Evolutionary conservation across 106 monocot species (phyloP), one percentile per base, ranked within the genome.

Genomic region (Allium cepa): DNA sequence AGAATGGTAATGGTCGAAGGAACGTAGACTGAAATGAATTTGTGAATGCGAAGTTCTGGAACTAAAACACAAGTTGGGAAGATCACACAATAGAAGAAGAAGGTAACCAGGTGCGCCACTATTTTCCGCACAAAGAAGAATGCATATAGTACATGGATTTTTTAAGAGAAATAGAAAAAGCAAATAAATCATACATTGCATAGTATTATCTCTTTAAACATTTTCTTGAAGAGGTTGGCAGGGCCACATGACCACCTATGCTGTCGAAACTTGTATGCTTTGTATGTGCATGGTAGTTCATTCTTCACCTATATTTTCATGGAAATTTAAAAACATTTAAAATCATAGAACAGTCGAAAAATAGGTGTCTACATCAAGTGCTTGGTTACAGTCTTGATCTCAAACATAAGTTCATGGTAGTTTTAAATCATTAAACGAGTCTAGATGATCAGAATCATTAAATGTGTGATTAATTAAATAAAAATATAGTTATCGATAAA

Each of bases 101-200:
- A 93, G 71, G 92, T 88, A 52, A 93, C 85, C 12, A 77, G 53
- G 52, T 85, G 88, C 1, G 92, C 78, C 4, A 88, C 70, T 4
- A 93, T 80, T 69, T 83, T 82, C 49, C 83, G 70, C 9, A 82
- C 85, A 26, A 93, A 86, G 79, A 93, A 93, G 71, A 93, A 93
- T 50, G 50, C 83, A 76, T 93, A 93, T 11, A 88, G 58, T 17
- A 93, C 71, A 59, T 79, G 74, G 11, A 83, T 56, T 58, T 93
- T 93, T 76, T 83, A 36, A 36, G 36, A 36, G 36, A 36, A n/a
- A n/a, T 36, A 36, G 36, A 5, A 36, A 36, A 36, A 22, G 36
- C 36, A 36, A 36, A 36, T 36, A 36, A 36, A 36, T 36, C 36
- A 36, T 36, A 5, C 36, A 36, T 0, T 36, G 36, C 36, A 1